These are phyloP conservation scores for Calendula officinalis DNA, from an alignment of 129 eudicot species.

Conservation along the genomic window DNA sequence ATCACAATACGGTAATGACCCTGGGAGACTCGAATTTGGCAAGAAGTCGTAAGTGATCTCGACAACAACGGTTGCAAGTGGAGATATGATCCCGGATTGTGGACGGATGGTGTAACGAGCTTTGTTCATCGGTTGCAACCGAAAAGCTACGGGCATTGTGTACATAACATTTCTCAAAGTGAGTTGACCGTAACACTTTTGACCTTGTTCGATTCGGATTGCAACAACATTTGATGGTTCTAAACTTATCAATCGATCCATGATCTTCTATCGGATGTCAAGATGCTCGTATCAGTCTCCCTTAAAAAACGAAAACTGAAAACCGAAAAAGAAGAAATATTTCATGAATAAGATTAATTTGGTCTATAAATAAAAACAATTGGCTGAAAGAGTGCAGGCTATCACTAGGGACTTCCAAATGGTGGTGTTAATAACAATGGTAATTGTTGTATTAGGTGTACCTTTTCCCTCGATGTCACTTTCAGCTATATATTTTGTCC, in stretches of 20 bases:
- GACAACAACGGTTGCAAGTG: constrained; percentile 41
- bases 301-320: background rate
- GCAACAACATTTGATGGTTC: constrained; percentile 76
- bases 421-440: constrained; percentile 56
- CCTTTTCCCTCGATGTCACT: constrained; percentile 18
- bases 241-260: constrained; percentile 73
- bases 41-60: constrained; percentile 49
- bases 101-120: constrained; percentile 54
- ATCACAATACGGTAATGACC: constrained; percentile 53
- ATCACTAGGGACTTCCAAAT: constrained; percentile 42
- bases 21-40: constrained; percentile 38
- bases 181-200: constrained; percentile 54
- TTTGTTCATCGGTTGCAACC: constrained; percentile 55
- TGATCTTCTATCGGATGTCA: constrained; percentile 5
- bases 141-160: constrained; percentile 89
- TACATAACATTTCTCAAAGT: constrained; percentile 77
- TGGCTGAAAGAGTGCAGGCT: constrained; percentile 52
- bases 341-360: background rate
- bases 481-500: constrained; percentile 9
- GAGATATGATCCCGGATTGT: constrained; percentile 65
- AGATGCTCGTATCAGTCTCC: constrained; percentile 1
- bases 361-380: constrained; percentile 27
- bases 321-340: constrained; percentile 5
- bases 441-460: constrained; percentile 56
- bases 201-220: constrained; percentile 59